Conservation (phyloP, 345 rosid genomes). For the Melaleuca alternifolia region DNA sequence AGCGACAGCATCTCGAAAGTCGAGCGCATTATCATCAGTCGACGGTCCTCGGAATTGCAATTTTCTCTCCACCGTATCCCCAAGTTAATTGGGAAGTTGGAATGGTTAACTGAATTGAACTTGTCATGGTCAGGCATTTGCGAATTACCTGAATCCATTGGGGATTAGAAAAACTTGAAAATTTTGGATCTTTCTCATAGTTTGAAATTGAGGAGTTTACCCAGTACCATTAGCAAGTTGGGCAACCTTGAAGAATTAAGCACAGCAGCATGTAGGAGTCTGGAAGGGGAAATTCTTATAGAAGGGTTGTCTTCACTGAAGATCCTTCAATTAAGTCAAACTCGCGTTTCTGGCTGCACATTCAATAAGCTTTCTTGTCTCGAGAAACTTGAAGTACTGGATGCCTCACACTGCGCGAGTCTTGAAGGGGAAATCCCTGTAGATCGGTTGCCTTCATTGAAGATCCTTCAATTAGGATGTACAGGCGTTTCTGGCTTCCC, state of each 20-base stretch:
- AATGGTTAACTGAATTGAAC: background rate
- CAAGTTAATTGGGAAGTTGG: background rate
- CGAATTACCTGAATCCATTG: background rate
- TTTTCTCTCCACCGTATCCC: no score
- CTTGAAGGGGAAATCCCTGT: background rate
- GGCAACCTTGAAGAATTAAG: background rate
- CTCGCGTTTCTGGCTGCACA: no score
- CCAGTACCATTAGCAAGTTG: background rate
- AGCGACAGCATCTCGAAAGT: no score
- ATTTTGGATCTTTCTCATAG: background rate
- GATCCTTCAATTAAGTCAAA: no score
- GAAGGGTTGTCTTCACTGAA: no score
- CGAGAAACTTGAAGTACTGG: background rate
- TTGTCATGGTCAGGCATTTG: background rate
- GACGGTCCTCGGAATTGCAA: no score
- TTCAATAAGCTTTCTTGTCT: no score
- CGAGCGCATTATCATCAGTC: no score
- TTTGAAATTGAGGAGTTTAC: background rate
- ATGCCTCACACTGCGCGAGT: fast-evolving
- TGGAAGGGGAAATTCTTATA: no score
- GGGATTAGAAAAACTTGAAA: background rate
- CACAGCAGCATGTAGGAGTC: no score
- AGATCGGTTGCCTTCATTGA: background rate
- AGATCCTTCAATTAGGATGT: fast-evolving
- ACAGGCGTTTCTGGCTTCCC: fast-evolving